Conservation (phyloP, 352 stramenopile genomes). For the Ophiocytium majus region DNA sequence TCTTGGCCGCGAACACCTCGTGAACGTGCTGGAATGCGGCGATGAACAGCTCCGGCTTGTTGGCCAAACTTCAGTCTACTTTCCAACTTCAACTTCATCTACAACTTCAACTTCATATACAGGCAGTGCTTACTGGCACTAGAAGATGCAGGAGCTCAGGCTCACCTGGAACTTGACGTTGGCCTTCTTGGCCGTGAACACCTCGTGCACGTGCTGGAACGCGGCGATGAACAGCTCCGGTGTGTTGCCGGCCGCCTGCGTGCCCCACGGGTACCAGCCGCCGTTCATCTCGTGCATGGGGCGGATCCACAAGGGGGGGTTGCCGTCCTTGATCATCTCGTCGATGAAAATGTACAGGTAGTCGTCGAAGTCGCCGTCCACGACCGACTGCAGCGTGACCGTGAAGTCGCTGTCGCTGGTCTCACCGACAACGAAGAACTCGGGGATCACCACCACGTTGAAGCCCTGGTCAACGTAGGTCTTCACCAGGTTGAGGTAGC, state of each 20-base stretch:
- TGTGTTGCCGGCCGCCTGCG: background rate
- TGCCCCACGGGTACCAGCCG: constrained; percentile 11
- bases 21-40: background rate
- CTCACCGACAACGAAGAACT: too few relatives aligned
- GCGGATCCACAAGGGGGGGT: background rate
- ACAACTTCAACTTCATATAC: too few relatives aligned
- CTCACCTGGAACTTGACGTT: background rate
- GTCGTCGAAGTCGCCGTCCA: background rate
- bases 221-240: background rate
- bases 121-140: too few relatives aligned
- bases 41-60: background rate
- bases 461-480: too few relatives aligned
- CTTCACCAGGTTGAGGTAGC: too few relatives aligned
- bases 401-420: too few relatives aligned
- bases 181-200: background rate
- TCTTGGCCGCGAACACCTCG: background rate
- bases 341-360: background rate
- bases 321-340: constrained; percentile 13
- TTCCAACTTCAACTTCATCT: too few relatives aligned
- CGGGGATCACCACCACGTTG: too few relatives aligned
- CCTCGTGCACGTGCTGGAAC: background rate
- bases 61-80: too few relatives aligned
- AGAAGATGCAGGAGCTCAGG: too few relatives aligned
- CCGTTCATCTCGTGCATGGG: background rate
- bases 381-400: too few relatives aligned